Base-by-base conservation (phyloP, 495 filamentous ascomycete genomes). In the Pyrenula massariospora region DNA sequence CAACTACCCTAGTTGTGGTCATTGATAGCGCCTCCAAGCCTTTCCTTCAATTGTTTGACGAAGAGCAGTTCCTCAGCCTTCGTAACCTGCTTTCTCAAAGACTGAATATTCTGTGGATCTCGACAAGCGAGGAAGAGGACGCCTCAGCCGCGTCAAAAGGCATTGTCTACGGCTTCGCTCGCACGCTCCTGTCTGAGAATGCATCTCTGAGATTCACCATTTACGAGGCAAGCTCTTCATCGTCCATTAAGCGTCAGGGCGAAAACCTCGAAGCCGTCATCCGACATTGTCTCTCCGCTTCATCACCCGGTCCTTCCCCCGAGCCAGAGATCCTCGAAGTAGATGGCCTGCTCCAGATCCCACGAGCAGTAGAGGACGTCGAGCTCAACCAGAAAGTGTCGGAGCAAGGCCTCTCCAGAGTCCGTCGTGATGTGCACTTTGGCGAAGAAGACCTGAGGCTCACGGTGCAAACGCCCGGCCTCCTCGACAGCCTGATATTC, bases 401-500 rank as follows among this genome's bases (percentile, higher is more conserved):
- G 42, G 11, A 11, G 42, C 42, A 48, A 19, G 11, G 11, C 11
- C 11, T 11, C 19, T 19, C 11, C 42, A 11, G 19, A 11, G 42
- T 48, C 19, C 42, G 11, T 48, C 42, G 11, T 19, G 22, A 52
- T 21, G 50, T 19, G 19, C n/a, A 19, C 19, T 8, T 52, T 10
- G 22, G n/a, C n/a, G n/a, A n/a, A n/a, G 20, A 23, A 19, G 50
- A 52, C 50, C 8, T 8, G 31, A 42, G 31, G 8, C 15, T 8
- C 31, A 42, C 31, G 15, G 31, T 15, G 31, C 31, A 42, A 42
- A 42, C 31, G 15, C 31, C 31, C 5, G 31, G 31, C 5, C 15
- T 42, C 5, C 31, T 42, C 31, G 31, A 42, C 15, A 42, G 8
- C 5, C 5, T 78, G 58, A 78, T 79, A 74, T 65, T 69, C 54